These are phyloP conservation scores for Fusarium agapanthi DNA, from an alignment of 2,329 filamentous ascomycete species.

Conservation along the genomic window DNA sequence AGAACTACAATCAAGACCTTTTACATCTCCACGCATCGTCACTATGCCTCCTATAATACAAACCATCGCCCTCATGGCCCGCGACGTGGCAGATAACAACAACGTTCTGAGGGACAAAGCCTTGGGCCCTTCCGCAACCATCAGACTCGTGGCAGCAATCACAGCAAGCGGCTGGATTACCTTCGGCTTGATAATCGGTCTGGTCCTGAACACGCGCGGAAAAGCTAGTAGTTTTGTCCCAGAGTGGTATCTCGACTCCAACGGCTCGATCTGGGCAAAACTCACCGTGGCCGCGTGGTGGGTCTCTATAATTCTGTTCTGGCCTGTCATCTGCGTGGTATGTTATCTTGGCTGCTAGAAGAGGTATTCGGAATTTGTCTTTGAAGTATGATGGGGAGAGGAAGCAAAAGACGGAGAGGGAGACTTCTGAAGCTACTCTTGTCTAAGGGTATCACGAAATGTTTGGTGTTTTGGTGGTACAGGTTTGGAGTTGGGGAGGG, in stretches of 20 bases:
- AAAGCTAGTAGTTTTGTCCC: conserved; percentile 45
- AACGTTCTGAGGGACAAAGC: conserved; percentile 15
- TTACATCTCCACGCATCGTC: rapidly evolving
- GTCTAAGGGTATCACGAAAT: neutral
- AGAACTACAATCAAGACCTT: neutral
- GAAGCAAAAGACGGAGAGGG: neutral
- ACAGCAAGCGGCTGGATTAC: conserved; percentile 43
- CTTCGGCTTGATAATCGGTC: conserved; percentile 45
- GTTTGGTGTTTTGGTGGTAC: conserved; percentile 3
- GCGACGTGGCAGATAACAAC: neutral
- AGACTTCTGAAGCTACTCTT: neutral
- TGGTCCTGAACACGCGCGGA: conserved; percentile 45
- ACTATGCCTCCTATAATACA: neutral
- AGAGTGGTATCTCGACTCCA: conserved; percentile 46
- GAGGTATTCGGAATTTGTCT: conserved; percentile 47
- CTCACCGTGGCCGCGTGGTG: conserved; percentile 43
- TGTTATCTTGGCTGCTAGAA: conserved; percentile 69
- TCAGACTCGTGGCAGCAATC: conserved; percentile 41
- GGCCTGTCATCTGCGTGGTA: conserved; percentile 71
- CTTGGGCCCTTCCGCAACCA: conserved; percentile 4
- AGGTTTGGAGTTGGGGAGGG: neutral
- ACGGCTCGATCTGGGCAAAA: conserved; percentile 30
- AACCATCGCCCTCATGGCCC: neutral
- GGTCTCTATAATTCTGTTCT: conserved; percentile 42
- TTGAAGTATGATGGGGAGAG: conserved; percentile 58